phyloP scores from a whole-genome alignment of 345 rosid genomes.

The Salix dunnii region DNA sequence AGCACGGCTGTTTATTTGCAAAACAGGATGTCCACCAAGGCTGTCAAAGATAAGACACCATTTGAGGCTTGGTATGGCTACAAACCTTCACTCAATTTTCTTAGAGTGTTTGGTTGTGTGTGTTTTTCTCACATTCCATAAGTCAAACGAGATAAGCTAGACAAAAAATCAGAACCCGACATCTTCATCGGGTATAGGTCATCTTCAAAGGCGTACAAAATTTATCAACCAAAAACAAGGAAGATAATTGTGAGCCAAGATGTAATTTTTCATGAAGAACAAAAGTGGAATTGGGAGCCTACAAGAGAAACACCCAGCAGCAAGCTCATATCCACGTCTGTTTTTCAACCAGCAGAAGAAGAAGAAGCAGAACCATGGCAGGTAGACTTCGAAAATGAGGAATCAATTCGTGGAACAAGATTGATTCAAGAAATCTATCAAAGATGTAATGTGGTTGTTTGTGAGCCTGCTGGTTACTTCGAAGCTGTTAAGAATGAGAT shows the following conservation, averaged over 20 bases:
- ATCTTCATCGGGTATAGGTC: background rate
- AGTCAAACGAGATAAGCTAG: background rate
- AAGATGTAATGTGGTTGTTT: background rate
- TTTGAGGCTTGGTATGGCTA: background rate
- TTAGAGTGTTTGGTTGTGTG: background rate
- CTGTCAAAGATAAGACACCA: no score
- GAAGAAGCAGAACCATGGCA: background rate
- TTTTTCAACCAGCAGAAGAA: background rate
- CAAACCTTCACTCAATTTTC: background rate
- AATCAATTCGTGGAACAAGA: background rate
- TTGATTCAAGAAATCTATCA: background rate
- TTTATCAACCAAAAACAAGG: background rate
- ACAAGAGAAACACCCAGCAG: background rate
- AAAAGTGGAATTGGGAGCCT: background rate
- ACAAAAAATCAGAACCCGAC: background rate
- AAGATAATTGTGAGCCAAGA: background rate
- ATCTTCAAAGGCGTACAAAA: background rate
- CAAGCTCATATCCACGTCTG: background rate
- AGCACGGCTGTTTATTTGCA: background rate
- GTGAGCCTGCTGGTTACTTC: background rate
- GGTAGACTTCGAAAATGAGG: background rate
- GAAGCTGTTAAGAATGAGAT: background rate
- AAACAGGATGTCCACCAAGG: background rate
- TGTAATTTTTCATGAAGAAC: background rate
- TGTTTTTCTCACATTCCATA: background rate